These are phyloP conservation scores for Cyclotella kingstonii DNA, from an alignment of 108 stramenopile species.

Conservation along the genomic window DNA sequence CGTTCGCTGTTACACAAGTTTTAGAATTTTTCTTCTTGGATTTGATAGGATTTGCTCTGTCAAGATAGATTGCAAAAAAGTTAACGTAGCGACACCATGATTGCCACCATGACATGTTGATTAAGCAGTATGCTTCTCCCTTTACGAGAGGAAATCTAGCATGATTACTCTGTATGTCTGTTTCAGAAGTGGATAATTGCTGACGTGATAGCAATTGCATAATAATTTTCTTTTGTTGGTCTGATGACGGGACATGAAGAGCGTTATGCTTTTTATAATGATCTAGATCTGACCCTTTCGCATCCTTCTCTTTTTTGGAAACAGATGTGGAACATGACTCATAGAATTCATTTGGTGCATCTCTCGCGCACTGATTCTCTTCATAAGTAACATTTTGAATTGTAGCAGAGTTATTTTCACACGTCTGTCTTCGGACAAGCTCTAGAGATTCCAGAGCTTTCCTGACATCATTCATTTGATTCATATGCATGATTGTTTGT, in stretches of 20 bases:
- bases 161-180: neutral
- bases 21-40: neutral
- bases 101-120: constrained; percentile 80
- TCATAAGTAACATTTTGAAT: no score
- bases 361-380: no score
- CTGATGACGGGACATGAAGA: constrained; percentile 1
- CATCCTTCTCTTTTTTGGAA: no score
- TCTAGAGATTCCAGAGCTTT: no score
- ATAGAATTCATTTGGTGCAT: no score
- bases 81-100: constrained; percentile 64
- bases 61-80: constrained; percentile 43
- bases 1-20: neutral
- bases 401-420: no score
- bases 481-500: no score
- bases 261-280: neutral
- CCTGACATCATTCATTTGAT: no score
- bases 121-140: constrained; percentile 69
- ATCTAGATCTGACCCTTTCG: neutral
- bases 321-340: no score
- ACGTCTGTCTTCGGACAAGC: no score
- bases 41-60: neutral
- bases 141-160: constrained; percentile 6
- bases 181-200: neutral
- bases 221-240: constrained; percentile 6
- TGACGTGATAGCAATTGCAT: constrained; percentile 9